Percentiles rank a stretch among this genome's conserved stretches.
Conservation (phyloP, 192 early-diverging fungal genomes). For the Coemansia sp. region DNA sequence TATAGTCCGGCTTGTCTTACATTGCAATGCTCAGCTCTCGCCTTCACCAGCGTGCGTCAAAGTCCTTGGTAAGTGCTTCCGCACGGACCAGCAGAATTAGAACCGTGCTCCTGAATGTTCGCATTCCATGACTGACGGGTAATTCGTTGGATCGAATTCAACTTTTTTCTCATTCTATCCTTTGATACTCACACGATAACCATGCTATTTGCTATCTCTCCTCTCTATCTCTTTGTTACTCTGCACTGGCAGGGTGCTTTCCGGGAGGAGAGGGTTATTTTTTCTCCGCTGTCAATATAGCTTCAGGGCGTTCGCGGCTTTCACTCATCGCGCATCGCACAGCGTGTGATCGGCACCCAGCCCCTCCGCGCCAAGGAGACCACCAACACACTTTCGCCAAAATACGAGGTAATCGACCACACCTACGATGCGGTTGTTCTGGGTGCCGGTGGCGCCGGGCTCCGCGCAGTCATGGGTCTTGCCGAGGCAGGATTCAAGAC, state of each 20-base stretch:
- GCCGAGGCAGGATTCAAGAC: slow-evolving; percentile 94
- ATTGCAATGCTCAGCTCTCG: slow-evolving; percentile 40
- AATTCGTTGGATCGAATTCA: not conserved
- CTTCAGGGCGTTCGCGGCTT: slow-evolving; percentile 57
- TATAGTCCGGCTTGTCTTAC: not conserved
- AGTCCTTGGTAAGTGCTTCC: slow-evolving; percentile 38
- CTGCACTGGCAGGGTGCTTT: too few relatives aligned
- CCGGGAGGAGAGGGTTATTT: too few relatives aligned
- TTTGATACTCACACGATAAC: too few relatives aligned
- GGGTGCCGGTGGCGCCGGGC: slow-evolving; percentile 97
- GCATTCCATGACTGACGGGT: not conserved
- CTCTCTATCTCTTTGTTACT: not conserved
- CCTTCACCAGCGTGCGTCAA: slow-evolving; percentile 35
- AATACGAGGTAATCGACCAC: slow-evolving; percentile 97
- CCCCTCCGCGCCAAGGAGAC: slow-evolving; percentile 76
- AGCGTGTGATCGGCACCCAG: slow-evolving; percentile 69
- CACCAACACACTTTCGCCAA: slow-evolving; percentile 55
- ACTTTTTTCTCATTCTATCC: too few relatives aligned
- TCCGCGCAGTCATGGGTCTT: slow-evolving; percentile 96
- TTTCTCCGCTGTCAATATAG: slow-evolving; percentile 13
- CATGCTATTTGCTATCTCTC: not conserved
- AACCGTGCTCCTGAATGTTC: not conserved
- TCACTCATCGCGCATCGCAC: slow-evolving; percentile 64
- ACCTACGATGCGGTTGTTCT: slow-evolving; percentile 98
- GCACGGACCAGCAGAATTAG: slow-evolving; percentile 2